Conservation (phyloP, 129 eudicot genomes). For the Flaveria brownii region DNA sequence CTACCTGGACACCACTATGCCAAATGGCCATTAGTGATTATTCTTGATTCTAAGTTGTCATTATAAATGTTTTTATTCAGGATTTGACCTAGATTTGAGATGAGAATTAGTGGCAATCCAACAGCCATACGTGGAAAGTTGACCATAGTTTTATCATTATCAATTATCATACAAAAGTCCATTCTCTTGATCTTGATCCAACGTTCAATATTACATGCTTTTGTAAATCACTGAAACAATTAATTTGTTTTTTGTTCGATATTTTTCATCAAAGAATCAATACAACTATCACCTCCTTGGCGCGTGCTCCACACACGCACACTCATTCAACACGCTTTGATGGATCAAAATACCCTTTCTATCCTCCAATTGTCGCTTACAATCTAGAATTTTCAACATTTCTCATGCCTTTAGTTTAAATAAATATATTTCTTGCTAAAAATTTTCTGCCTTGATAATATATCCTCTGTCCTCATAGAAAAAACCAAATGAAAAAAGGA, state of each 20-base stretch:
- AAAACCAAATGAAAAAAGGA: too few species aligned
- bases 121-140: constrained; percentile 25
- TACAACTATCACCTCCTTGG: constrained; percentile 26
- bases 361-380: not conserved
- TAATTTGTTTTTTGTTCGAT: constrained; percentile 23
- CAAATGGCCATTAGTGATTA: too few species aligned
- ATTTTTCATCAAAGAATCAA: constrained; percentile 11
- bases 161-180: constrained; percentile 24
- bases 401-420: too few species aligned
- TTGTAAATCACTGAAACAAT: constrained; percentile 27
- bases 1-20: too few species aligned
- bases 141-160: constrained; percentile 23
- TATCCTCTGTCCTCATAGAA: too few species aligned
- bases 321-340: constrained; percentile 31
- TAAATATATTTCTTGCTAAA: too few species aligned
- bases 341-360: not conserved
- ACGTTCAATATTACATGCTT: constrained; percentile 30
- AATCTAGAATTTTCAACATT: not conserved
- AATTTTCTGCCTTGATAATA: too few species aligned
- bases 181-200: constrained; percentile 31
- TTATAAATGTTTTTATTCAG: not conserved
- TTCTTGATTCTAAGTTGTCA: too few species aligned
- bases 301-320: constrained; percentile 27
- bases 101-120: constrained; percentile 9
- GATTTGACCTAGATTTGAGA: not conserved